Conservation (phyloP, 2,329 filamentous ascomycete species). For the Pezicula neosporulosa region DNA sequence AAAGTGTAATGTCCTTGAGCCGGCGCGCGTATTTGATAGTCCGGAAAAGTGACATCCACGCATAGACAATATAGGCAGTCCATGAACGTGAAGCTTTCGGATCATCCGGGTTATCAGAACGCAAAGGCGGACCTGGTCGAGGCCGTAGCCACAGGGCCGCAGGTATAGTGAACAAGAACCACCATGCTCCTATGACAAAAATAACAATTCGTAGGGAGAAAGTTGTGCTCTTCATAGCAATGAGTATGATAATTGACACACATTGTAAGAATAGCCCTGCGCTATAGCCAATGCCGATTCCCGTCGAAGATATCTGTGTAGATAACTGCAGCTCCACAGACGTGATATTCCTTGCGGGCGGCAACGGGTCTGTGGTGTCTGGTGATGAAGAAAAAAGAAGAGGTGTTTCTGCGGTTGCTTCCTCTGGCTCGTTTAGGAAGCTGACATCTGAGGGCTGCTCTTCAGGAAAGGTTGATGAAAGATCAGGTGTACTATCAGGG, state of each 20-base stretch:
- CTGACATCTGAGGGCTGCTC: constrained; percentile 12
- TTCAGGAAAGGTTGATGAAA: constrained; percentile 15
- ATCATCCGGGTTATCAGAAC: constrained; percentile 22
- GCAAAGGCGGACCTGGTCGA: constrained; percentile 80
- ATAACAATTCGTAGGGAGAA: constrained; percentile 85
- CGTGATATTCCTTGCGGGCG: constrained; percentile 48
- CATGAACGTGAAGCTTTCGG: constrained; percentile 44
- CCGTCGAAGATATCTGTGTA: constrained; percentile 85
- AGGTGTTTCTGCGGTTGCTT: constrained; percentile 39
- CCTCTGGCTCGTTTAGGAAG: constrained; percentile 6
- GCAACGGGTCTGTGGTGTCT: constrained; percentile 19
- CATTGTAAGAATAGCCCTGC: constrained; percentile 84
- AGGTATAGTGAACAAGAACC: constrained; percentile 87
- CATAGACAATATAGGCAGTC: constrained; percentile 71
- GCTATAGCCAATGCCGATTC: constrained; percentile 90
- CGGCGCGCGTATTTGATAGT: constrained; percentile 73
- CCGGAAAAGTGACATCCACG: constrained; percentile 82
- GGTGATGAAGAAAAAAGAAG: constrained; percentile 36
- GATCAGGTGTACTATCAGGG: constrained; percentile 20
- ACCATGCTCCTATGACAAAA: constrained; percentile 86
- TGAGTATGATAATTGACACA: constrained; percentile 72
- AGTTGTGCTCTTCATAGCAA: constrained; percentile 70
- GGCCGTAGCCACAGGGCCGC: constrained; percentile 83
- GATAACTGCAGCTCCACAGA: constrained; percentile 73
- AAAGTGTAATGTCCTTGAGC: constrained; percentile 71